These are phyloP conservation scores for Aechmea fasciata DNA, from an alignment of 176 grass and related monocot genomes.

Conservation along the genomic window DNA sequence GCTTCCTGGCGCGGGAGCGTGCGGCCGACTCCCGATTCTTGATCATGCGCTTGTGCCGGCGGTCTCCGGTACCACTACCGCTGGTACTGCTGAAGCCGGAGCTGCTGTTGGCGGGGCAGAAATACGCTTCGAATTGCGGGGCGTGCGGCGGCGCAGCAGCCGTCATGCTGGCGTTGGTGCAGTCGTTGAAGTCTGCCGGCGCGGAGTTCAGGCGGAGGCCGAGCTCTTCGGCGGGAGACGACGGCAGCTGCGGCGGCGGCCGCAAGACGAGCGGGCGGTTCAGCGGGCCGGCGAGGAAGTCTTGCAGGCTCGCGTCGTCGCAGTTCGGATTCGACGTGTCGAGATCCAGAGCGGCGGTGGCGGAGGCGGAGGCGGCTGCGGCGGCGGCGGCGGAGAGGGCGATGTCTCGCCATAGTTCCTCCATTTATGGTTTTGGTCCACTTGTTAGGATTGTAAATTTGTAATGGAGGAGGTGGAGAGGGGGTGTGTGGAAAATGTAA, in stretches of 20 bases:
- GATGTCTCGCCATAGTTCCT: slow-evolving; percentile 12
- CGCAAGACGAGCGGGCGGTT: background rate
- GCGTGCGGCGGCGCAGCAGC: background rate
- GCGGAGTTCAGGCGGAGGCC: background rate
- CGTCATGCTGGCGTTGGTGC: background rate
- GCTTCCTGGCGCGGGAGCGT: slow-evolving; percentile 20
- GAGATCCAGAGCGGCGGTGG: background rate
- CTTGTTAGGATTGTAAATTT: no score
- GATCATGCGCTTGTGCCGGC: slow-evolving; percentile 19
- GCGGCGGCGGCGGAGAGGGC: background rate
- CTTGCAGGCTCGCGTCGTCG: background rate
- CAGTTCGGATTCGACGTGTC: background rate
- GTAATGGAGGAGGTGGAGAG: no score
- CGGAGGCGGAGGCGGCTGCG: background rate
- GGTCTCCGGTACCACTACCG: background rate
- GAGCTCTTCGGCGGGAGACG: background rate
- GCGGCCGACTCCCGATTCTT: slow-evolving; percentile 21
- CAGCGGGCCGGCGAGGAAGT: slow-evolving; percentile 9
- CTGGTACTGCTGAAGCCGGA: background rate
- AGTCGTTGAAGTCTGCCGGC: background rate
- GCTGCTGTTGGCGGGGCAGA: background rate
- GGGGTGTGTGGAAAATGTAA: no score
- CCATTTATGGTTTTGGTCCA: background rate
- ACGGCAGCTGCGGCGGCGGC: background rate
- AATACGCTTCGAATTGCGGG: background rate